Percentiles rank a stretch among this genome's conserved stretches.
These are phyloP conservation scores for Xylariaceae sp. DNA, from an alignment of 2,329 filamentous ascomycete genomes.

Conservation along the genomic window DNA sequence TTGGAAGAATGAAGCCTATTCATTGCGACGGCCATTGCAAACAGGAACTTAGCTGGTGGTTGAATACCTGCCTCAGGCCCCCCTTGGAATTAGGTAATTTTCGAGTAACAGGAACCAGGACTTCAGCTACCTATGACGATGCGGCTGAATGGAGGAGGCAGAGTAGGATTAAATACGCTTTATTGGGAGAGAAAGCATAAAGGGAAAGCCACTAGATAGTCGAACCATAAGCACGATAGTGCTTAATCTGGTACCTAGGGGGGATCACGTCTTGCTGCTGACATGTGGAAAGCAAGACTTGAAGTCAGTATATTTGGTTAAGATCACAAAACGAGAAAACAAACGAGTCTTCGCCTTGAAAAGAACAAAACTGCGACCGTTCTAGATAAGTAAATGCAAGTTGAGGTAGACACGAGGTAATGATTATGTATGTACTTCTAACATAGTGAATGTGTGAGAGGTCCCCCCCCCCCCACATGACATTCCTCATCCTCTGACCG, in stretches of 20 bases:
- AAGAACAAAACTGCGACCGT: conserved; percentile 4
- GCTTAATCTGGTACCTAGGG: no score
- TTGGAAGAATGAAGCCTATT: conserved; percentile 40
- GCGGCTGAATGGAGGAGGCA: conserved; percentile 4
- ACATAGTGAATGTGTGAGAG: neutral
- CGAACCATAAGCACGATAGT: conserved; percentile 1
- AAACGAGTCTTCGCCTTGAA: neutral
- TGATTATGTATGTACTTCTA: no score
- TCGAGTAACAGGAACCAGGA: conserved; percentile 18
- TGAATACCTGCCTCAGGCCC: neutral
- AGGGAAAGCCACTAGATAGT: conserved; percentile 19
- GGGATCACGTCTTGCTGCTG: neutral
- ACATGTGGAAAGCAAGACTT: neutral
- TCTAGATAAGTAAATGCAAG: no score
- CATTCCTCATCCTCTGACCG: neutral
- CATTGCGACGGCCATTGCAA: conserved; percentile 29
- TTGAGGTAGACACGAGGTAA: no score
- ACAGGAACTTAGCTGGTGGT: neutral
- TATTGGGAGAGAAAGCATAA: conserved; percentile 5
- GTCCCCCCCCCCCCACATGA: conserved; percentile 9
- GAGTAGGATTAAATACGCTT: conserved; percentile 9
- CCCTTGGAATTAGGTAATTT: conserved; percentile 15
- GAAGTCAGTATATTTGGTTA: neutral
- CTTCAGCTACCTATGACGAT: conserved; percentile 13
- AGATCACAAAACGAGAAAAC: conserved; percentile 5